Conservation (phyloP, 2,329 filamentous ascomycete genomes). For the Madurella fahalii region DNA sequence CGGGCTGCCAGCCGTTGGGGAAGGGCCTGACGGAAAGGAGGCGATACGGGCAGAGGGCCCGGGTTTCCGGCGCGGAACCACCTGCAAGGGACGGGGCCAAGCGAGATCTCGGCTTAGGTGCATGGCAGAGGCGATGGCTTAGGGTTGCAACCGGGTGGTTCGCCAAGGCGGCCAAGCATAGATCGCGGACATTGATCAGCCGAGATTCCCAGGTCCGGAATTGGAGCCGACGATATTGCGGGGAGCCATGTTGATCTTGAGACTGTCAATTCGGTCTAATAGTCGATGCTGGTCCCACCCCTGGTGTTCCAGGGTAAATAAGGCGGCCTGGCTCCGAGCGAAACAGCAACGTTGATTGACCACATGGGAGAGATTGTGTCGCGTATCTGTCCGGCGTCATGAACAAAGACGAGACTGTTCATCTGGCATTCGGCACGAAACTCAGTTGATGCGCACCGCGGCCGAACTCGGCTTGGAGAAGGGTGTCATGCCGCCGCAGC, state of each 20-base stretch:
- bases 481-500: no score
- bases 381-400: no score
- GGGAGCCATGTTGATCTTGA: background rate
- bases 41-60: conserved; percentile 11
- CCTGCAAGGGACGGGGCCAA: conserved; percentile 8
- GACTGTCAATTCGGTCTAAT: background rate
- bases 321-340: background rate
- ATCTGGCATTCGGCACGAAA: no score
- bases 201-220: conserved; percentile 12
- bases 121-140: background rate
- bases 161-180: conserved; percentile 12
- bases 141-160: background rate
- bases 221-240: background rate
- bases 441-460: no score
- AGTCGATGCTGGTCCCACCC: background rate
- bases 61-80: conserved; percentile 3
- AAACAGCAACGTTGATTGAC: background rate
- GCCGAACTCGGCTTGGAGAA: no score
- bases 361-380: no score
- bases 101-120: background rate
- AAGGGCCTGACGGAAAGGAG: background rate
- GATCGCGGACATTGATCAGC: conserved; percentile 10
- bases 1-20: background rate
- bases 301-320: no score
- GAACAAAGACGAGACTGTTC: no score